Percentiles rank a stretch among this genome's conserved stretches.
Evolutionary conservation across 2,329 filamentous ascomycete genomes (phyloP).

Genomic region (Sclerotinia borealis): DNA sequence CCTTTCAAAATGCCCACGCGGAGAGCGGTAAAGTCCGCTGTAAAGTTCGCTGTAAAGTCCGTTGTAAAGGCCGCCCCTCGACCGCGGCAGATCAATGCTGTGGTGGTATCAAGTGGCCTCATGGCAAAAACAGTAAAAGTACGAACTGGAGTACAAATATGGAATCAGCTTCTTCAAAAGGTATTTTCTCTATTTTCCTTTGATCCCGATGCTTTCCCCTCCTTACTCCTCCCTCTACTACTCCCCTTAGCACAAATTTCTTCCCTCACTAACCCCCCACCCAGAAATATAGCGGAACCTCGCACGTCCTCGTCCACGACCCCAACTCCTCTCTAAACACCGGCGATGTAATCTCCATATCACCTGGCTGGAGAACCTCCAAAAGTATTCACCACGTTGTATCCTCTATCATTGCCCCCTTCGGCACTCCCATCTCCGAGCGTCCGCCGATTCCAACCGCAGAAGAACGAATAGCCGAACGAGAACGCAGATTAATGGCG

Average conservation of each 20-base stretch:
- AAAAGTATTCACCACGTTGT: conserved; percentile 69
- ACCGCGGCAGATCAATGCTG: conserved; percentile 31
- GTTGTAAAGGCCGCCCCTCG: neutral
- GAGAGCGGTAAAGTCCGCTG: neutral
- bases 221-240: neutral
- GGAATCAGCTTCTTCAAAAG: conserved; percentile 69
- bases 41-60: neutral
- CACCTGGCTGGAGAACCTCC: conserved; percentile 57
- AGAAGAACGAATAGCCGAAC: conserved; percentile 52
- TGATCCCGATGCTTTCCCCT: too few species aligned
- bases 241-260: neutral
- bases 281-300: conserved; percentile 58
- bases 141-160: conserved; percentile 62
- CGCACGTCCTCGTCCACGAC: conserved; percentile 69
- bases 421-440: conserved; percentile 55
- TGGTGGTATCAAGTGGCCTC: conserved; percentile 71
- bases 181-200: conserved; percentile 38
- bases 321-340: conserved; percentile 65
- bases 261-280: neutral
- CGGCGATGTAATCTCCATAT: conserved; percentile 70
- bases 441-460: conserved; percentile 60
- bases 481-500: conserved; percentile 47
- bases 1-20: conserved; percentile 1
- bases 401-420: conserved; percentile 66
- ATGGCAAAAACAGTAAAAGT: conserved; percentile 79